A percentile compares a stretch with the other conserved stretches of the same genome.
Evolutionary conservation across 306 rosid species (phyloP).

Genomic region (Pterocarpus macrocarpus): DNA sequence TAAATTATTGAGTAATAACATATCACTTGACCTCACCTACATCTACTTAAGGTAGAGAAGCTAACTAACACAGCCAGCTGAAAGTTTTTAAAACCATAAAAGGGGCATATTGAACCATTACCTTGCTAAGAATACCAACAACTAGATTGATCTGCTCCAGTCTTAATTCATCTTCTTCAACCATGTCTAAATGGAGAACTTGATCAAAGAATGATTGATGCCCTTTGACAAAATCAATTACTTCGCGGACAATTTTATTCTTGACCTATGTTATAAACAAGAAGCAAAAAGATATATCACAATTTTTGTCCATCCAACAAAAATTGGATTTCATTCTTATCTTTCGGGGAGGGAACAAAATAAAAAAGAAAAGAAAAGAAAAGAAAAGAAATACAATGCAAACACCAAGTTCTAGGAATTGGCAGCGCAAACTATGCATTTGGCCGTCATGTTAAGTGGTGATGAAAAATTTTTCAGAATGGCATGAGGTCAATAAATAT

Average conservation of each 20-base stretch:
- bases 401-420: not conserved
- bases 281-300: not conserved
- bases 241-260: conserved; percentile 93
- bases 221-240: conserved; percentile 87
- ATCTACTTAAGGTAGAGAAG: conserved; percentile 35
- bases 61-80: conserved; percentile 23
- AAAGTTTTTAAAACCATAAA: conserved; percentile 20
- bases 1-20: not conserved
- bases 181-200: conserved; percentile 74
- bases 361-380: not conserved
- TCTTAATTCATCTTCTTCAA: conserved; percentile 74
- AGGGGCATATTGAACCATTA: conserved; percentile 43
- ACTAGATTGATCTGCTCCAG: conserved; percentile 92
- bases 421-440: not conserved
- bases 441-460: not conserved
- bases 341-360: not conserved
- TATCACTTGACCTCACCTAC: not conserved
- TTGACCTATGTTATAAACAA: conserved; percentile 65
- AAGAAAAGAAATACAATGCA: not conserved
- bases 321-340: not conserved
- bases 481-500: conserved; percentile 8
- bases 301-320: conserved; percentile 26
- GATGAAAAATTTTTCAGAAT: not conserved
- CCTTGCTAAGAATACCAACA: conserved; percentile 97
- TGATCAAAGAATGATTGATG: conserved; percentile 84